Conservation (phyloP, 1,284 basidiomycete species). For the Trametes pubescens region DNA sequence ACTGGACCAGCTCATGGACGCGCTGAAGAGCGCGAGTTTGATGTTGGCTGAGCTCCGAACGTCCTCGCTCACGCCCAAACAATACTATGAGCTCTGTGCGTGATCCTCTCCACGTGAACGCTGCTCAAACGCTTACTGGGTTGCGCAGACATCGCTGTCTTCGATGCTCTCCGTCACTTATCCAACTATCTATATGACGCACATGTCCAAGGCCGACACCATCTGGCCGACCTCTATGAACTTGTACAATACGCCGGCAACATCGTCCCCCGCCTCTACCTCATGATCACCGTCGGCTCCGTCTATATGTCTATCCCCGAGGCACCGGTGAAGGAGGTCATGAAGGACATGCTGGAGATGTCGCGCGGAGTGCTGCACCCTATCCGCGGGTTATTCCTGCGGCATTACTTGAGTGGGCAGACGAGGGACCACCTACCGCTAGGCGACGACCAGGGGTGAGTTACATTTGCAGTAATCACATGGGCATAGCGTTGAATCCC, state of each 20-base stretch:
- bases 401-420: constrained; percentile 95
- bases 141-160: constrained; percentile 90
- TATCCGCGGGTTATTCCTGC: constrained; percentile 89
- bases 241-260: constrained; percentile 96
- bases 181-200: constrained; percentile 96
- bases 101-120: constrained; percentile 23
- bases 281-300: constrained; percentile 98
- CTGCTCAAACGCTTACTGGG: constrained; percentile 18
- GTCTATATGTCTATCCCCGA: constrained; percentile 98
- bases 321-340: constrained; percentile 95
- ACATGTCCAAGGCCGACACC: constrained; percentile 87
- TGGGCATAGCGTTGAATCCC: constrained; percentile 13
- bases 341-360: constrained; percentile 99
- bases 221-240: constrained; percentile 96
- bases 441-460: constrained; percentile 84
- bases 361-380: constrained; percentile 94
- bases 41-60: constrained; percentile 96
- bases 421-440: constrained; percentile 93
- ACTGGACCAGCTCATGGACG: constrained; percentile 96
- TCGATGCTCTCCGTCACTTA: constrained; percentile 91
- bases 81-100: constrained; percentile 96
- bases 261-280: constrained; percentile 93
- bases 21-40: constrained; percentile 91
- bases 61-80: constrained; percentile 90
- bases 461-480: constrained; percentile 19